These are phyloP conservation scores for Ceratonia siliqua DNA, from an alignment of 306 rosid species.

Conservation along the genomic window DNA sequence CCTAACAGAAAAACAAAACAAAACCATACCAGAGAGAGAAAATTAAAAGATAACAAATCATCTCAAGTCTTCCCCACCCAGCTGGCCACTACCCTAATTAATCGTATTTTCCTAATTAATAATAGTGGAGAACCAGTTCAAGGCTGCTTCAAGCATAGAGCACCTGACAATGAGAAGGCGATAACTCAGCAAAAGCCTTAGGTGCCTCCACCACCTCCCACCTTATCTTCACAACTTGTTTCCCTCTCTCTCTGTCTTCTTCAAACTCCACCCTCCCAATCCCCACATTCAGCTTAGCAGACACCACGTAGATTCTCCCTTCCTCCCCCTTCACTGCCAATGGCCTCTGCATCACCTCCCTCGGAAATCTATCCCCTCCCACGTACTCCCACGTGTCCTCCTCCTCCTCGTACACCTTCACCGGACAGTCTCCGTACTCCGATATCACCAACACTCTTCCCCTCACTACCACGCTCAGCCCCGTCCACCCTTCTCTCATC, in stretches of 20 bases:
- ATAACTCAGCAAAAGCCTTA: conserved; percentile 31
- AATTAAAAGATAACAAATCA: neutral
- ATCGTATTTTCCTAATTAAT: no score
- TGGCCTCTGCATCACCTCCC: conserved; percentile 53
- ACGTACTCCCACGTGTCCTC: conserved; percentile 61
- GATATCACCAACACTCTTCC: conserved; percentile 51
- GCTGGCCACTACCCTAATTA: neutral
- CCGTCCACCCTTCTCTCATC: conserved; percentile 77
- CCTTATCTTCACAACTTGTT: conserved; percentile 24
- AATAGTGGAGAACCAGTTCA: no score
- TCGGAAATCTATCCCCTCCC: conserved; percentile 58
- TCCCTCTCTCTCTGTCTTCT: neutral
- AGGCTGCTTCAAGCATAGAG: conserved; percentile 61
- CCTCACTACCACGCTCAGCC: conserved; percentile 45
- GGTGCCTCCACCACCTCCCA: conserved; percentile 64
- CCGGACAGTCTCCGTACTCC: conserved; percentile 58
- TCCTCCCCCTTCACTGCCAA: conserved; percentile 48
- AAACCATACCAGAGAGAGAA: neutral
- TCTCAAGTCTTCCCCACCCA: neutral
- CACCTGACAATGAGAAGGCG: conserved; percentile 52
- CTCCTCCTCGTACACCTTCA: conserved; percentile 53
- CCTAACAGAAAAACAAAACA: neutral
- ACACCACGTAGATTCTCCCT: conserved; percentile 55
- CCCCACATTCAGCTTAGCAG: conserved; percentile 52
- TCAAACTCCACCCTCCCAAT: conserved; percentile 46